Evolutionary conservation across 192 early-diverging fungal species (phyloP).

Genomic region (Umbelopsis ramanniana): DNA sequence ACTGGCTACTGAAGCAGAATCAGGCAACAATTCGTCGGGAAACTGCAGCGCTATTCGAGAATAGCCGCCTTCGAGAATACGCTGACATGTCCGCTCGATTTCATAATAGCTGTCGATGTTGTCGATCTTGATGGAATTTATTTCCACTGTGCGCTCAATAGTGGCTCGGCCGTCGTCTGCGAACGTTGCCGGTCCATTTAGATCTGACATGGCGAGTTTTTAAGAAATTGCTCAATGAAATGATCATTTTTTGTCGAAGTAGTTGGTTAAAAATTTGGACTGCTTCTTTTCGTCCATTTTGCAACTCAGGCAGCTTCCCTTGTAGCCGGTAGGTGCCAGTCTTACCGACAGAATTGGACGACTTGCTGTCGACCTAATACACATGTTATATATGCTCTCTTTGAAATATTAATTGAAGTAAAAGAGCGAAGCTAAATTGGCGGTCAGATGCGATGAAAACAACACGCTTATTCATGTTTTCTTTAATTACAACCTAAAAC

Average conservation of each 20-base stretch:
- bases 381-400: too few relatives aligned
- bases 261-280: neutral
- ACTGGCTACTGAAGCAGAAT: constrained; percentile 67
- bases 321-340: too few relatives aligned
- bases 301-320: neutral
- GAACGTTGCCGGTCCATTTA: constrained; percentile 62
- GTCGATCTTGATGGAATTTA: constrained; percentile 34
- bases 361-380: too few relatives aligned
- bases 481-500: too few relatives aligned
- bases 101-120: constrained; percentile 62
- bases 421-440: too few relatives aligned
- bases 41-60: constrained; percentile 86
- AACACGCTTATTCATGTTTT: too few relatives aligned
- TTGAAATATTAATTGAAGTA: too few relatives aligned
- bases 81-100: constrained; percentile 62
- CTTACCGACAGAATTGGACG: too few relatives aligned
- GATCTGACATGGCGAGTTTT: constrained; percentile 11
- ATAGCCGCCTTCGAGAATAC: constrained; percentile 52
- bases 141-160: constrained; percentile 58
- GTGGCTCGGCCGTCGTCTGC: constrained; percentile 71
- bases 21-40: constrained; percentile 83
- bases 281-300: neutral
- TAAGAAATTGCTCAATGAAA: too few relatives aligned
- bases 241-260: neutral
- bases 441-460: too few relatives aligned